Conservation (phyloP, 2,329 filamentous ascomycete species). For the Exophiala phaeomuriformis region DNA sequence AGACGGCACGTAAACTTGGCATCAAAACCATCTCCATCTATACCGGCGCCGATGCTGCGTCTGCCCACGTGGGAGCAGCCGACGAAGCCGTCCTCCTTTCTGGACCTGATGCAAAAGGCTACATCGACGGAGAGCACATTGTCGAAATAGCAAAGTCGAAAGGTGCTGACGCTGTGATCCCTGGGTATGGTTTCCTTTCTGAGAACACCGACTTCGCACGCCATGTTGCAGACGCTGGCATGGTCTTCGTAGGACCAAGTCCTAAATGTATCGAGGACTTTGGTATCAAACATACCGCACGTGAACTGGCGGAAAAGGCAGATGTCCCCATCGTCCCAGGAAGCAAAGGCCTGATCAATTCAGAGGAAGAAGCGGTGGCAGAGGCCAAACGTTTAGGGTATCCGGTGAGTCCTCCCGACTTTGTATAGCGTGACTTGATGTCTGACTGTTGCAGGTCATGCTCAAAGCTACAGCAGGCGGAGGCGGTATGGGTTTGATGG, state of each 20-base stretch:
- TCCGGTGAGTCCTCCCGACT: slow-evolving; percentile 33
- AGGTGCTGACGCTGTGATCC: slow-evolving; percentile 52
- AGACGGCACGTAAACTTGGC: slow-evolving; percentile 38
- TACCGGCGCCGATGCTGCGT: slow-evolving; percentile 49
- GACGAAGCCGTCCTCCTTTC: slow-evolving; percentile 48
- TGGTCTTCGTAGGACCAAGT: slow-evolving; percentile 55
- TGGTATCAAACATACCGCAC: slow-evolving; percentile 53
- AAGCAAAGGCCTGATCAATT: slow-evolving; percentile 43
- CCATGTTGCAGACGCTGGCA: slow-evolving; percentile 46
- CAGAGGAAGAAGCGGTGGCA: slow-evolving; percentile 42
- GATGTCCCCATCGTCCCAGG: slow-evolving; percentile 51
- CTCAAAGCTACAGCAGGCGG: slow-evolving; percentile 75
- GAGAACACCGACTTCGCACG: slow-evolving; percentile 57
- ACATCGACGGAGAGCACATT: slow-evolving; percentile 34
- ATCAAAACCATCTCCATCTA: slow-evolving; percentile 53
- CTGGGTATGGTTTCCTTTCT: slow-evolving; percentile 60
- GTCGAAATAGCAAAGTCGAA: slow-evolving; percentile 47
- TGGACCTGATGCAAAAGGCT: slow-evolving; percentile 44
- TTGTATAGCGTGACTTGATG: neutral
- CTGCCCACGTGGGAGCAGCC: slow-evolving; percentile 48
- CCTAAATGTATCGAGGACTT: slow-evolving; percentile 49
- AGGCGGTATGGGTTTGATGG: slow-evolving; percentile 78
- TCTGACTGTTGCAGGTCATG: slow-evolving; percentile 44
- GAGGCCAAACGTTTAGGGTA: slow-evolving; percentile 43
- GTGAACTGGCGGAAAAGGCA: slow-evolving; percentile 47